Conservation (phyloP, 768 basidiomycete genomes). For the Mycena kentingensis region DNA sequence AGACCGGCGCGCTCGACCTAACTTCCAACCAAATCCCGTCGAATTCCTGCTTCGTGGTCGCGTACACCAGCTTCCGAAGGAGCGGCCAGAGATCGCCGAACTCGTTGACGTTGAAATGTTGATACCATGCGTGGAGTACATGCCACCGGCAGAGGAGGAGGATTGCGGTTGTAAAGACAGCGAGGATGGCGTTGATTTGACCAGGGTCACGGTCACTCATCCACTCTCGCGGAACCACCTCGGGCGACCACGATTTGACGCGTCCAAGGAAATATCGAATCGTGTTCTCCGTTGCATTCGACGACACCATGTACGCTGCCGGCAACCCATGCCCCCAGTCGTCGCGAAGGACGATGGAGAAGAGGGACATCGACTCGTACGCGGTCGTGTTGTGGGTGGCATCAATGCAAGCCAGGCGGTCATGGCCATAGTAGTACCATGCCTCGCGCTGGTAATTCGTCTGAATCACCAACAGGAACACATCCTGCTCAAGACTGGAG, state of each 20-base stretch:
- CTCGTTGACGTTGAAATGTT: slow-evolving; percentile 1
- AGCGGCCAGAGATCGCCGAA: slow-evolving; percentile 3
- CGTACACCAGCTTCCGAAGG: not conserved
- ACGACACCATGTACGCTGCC: slow-evolving; percentile 7
- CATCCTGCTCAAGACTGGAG: not conserved
- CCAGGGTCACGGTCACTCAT: slow-evolving; percentile 12
- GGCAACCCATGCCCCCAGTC: slow-evolving; percentile 10
- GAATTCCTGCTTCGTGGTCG: slow-evolving; percentile 3
- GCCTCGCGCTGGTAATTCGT: slow-evolving; percentile 9
- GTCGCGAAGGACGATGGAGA: slow-evolving; percentile 2
- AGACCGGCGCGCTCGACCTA: not conserved
- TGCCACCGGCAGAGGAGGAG: slow-evolving; percentile 17
- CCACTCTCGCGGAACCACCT: not conserved
- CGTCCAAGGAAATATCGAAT: slow-evolving; percentile 2
- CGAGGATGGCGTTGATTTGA: slow-evolving; percentile 10
- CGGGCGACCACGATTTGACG: not conserved
- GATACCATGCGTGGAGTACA: slow-evolving; percentile 15
- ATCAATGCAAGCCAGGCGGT: slow-evolving; percentile 2
- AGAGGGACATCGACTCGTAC: slow-evolving; percentile 7
- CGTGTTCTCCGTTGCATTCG: slow-evolving; percentile 6
- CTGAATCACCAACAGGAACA: slow-evolving; percentile 12
- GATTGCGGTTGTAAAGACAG: not conserved
- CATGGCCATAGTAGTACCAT: slow-evolving; percentile 1
- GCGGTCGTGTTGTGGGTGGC: slow-evolving; percentile 10
- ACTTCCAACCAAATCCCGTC: slow-evolving; percentile 1